Conservation (phyloP, 164 flowering plant genomes). For the Chimonanthus salicifolius region DNA sequence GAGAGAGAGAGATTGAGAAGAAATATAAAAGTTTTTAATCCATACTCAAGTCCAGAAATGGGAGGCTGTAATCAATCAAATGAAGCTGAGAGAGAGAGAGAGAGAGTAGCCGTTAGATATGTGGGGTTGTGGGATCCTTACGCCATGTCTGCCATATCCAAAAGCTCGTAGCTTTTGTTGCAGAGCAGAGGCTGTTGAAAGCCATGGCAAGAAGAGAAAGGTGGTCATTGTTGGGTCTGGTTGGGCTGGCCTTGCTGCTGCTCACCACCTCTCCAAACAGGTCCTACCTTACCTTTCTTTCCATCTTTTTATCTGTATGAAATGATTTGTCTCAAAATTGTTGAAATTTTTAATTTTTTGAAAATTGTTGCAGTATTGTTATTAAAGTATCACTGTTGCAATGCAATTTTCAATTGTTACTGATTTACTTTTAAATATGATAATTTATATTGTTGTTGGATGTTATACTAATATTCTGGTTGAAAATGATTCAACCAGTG, state of each 20-base stretch:
- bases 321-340: too few species aligned
- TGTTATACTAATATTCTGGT: background rate
- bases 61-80: too few species aligned
- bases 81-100: background rate
- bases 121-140: conserved; percentile 3
- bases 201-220: conserved; percentile 31
- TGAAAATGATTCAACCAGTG: too few species aligned
- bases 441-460: background rate
- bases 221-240: conserved; percentile 56
- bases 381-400: too few species aligned
- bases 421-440: too few species aligned
- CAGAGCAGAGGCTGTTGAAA: conserved; percentile 25
- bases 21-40: too few species aligned
- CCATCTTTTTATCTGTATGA: background rate
- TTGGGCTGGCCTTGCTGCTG: conserved; percentile 67
- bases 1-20: too few species aligned
- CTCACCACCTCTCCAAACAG: conserved; percentile 66
- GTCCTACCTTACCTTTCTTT: conserved; percentile 18
- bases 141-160: background rate
- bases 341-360: too few species aligned
- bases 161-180: conserved; percentile 5
- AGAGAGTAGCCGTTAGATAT: background rate
- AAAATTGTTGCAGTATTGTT: too few species aligned
- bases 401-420: too few species aligned
- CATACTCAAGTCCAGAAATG: too few species aligned